Percentiles rank a stretch among this genome's conserved stretches.
These are phyloP conservation scores for Leccinum truebloodii DNA, from an alignment of 768 basidiomycete species.

Conservation along the genomic window DNA sequence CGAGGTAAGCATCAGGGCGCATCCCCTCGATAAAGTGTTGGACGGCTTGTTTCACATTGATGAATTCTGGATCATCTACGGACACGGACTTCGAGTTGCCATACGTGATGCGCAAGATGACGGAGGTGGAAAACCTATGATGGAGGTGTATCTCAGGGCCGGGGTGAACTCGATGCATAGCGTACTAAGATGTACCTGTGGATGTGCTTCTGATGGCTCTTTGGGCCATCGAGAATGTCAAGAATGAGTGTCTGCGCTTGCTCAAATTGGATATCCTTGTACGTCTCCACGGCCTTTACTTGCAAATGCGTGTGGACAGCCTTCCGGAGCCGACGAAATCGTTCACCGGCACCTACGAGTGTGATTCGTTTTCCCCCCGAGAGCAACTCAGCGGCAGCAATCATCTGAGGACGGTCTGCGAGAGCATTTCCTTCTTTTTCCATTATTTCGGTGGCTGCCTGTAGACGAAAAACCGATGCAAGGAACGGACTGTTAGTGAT, in stretches of 20 bases:
- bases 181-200: constrained; percentile 44
- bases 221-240: constrained; percentile 35
- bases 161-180: background rate
- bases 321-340: constrained; percentile 55
- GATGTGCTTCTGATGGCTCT: constrained; percentile 42
- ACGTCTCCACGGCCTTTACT: constrained; percentile 45
- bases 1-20: constrained; percentile 35
- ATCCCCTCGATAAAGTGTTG: constrained; percentile 31
- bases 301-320: constrained; percentile 57
- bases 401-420: constrained; percentile 50
- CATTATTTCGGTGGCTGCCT: constrained; percentile 62
- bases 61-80: constrained; percentile 25
- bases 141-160: background rate
- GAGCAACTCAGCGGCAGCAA: constrained; percentile 55
- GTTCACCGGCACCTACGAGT: constrained; percentile 49
- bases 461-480: background rate
- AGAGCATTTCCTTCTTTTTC: constrained; percentile 56
- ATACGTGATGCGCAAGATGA: constrained; percentile 29
- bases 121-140: constrained; percentile 29
- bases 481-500: too few relatives aligned
- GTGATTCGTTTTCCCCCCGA: constrained; percentile 56
- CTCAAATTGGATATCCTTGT: constrained; percentile 45
- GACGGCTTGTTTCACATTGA: constrained; percentile 17
- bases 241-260: constrained; percentile 25
- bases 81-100: constrained; percentile 23